Evolutionary conservation across 2,329 filamentous ascomycete species (phyloP), one percentile per base, ranked within the genome.

Genomic region (Lachnellula hyalina): DNA sequence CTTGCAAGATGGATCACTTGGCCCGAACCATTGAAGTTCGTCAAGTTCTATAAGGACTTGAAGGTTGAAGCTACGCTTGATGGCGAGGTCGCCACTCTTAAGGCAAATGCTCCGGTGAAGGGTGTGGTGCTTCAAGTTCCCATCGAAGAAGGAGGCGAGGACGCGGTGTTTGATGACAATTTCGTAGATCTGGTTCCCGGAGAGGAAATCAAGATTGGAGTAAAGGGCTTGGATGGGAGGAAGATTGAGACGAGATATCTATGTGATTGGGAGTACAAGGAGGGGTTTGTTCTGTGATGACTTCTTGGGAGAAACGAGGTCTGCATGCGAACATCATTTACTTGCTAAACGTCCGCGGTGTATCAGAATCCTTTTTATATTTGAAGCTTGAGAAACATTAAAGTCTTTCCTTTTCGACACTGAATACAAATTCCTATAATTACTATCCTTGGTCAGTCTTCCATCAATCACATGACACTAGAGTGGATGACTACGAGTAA

Each of bases 1-100:
- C 68, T 85, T 15, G 83, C 85, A 4, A 74, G 84, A 35, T 81
- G 81, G 58, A 79, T 87, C 64, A 85, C 85, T 70, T 88, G 85
- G 84, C 84, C 84, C 0, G 84, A 88, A 66, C 85, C 85, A 25
- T 73, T 88, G 58, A 88, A 87, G 73, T 84, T 86, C 55, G 66
- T 85, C 23, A 81, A 84, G 63, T 71, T 87, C 47, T 73, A 76
- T 56, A 75, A 77, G 66, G 62, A 72, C 32, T 70, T 84, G 9
- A 70, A 67, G 54, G 74, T 75, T 14, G 66, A 71, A 59, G 67
- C 82, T 0, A 47, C 19, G 21, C 45, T 55, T 19, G 47, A 49
- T n/a, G 6, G 68, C 61, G 11, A 67, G 62, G 4, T 50, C 7
- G 73, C 86, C 0, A 68, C 71, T n/a, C 47, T 87, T 44, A 79